A percentile compares a stretch with the other conserved stretches of the same genome.
phyloP scores from a whole-genome alignment of 2,329 filamentous ascomycete species.

The Blumeriella jaapii region DNA sequence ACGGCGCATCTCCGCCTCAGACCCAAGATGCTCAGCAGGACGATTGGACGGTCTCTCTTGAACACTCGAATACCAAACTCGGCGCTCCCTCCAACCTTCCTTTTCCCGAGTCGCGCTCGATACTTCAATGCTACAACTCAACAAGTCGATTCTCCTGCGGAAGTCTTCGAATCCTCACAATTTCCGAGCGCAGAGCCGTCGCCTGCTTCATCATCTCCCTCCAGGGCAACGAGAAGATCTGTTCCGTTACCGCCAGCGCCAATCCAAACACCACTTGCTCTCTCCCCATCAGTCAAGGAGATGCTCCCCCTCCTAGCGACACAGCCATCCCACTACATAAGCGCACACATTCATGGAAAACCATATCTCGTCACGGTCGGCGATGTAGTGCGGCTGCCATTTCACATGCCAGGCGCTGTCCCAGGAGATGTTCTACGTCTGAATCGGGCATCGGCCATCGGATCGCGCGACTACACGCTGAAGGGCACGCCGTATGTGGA shows the following conservation, averaged over 20 bases:
- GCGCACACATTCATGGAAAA: slow-evolving; percentile 65
- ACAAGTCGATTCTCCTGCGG: slow-evolving; percentile 32
- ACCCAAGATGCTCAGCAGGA: slow-evolving; percentile 30
- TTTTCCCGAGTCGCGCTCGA: slow-evolving; percentile 34
- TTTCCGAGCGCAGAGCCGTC: slow-evolving; percentile 7
- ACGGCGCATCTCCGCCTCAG: background rate
- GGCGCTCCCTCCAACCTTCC: slow-evolving; percentile 38
- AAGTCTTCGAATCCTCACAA: slow-evolving; percentile 14
- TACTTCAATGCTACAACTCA: slow-evolving; percentile 40
- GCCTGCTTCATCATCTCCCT: slow-evolving; percentile 2
- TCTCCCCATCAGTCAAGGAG: slow-evolving; percentile 44
- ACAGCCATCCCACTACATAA: slow-evolving; percentile 69
- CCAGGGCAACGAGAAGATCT: slow-evolving; percentile 9
- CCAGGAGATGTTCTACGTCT: slow-evolving; percentile 81
- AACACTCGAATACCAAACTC: slow-evolving; percentile 38
- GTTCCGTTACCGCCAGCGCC: slow-evolving; percentile 14
- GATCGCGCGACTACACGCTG: slow-evolving; percentile 82
- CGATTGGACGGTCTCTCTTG: slow-evolving; percentile 50
- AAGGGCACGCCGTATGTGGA: slow-evolving; percentile 75
- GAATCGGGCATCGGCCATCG: slow-evolving; percentile 72
- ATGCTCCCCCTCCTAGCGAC: slow-evolving; percentile 61
- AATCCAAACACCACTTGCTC: slow-evolving; percentile 22
- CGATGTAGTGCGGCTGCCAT: slow-evolving; percentile 66
- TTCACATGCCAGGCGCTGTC: slow-evolving; percentile 62
- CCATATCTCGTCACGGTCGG: slow-evolving; percentile 71